These are phyloP conservation scores for Torulaspora maleeae DNA, from an alignment of 805 yeast species.

Conservation along the genomic window DNA sequence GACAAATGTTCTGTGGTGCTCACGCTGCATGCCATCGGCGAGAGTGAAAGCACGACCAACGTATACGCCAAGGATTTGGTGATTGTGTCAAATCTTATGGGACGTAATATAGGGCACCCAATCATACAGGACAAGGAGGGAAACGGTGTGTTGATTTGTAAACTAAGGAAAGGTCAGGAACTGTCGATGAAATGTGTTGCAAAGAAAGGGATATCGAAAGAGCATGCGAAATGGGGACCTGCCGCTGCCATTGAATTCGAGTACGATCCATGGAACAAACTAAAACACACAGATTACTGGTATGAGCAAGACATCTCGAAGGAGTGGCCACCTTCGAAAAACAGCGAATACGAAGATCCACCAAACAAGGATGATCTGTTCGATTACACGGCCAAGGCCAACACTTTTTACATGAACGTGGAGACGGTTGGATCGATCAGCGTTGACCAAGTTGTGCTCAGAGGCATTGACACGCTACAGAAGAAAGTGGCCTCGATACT, in stretches of 20 bases:
- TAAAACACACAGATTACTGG: slow-evolving; percentile 95
- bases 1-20: slow-evolving; percentile 89
- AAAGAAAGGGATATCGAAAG: slow-evolving; percentile 94
- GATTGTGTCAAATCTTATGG: slow-evolving; percentile 39
- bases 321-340: slow-evolving; percentile 91
- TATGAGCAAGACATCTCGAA: slow-evolving; percentile 79
- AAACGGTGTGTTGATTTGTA: slow-evolving; percentile 87
- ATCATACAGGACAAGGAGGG: slow-evolving; percentile 71
- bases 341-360: slow-evolving; percentile 94
- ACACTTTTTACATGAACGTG: slow-evolving; percentile 77
- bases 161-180: slow-evolving; percentile 89
- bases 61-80: slow-evolving; percentile 81
- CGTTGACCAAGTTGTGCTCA: slow-evolving; percentile 82
- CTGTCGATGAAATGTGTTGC: slow-evolving; percentile 87
- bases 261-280: slow-evolving; percentile 98
- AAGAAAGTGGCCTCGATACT: slow-evolving; percentile 86
- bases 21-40: slow-evolving; percentile 82
- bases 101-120: slow-evolving; percentile 67
- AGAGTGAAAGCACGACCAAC: slow-evolving; percentile 79
- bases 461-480: slow-evolving; percentile 81
- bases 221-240: slow-evolving; percentile 98
- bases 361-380: slow-evolving; percentile 83
- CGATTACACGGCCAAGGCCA: slow-evolving; percentile 79
- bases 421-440: slow-evolving; percentile 89
- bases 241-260: slow-evolving; percentile 94